Conservation (phyloP, 257 asterid species). For the Ajuga chamaepitys region DNA sequence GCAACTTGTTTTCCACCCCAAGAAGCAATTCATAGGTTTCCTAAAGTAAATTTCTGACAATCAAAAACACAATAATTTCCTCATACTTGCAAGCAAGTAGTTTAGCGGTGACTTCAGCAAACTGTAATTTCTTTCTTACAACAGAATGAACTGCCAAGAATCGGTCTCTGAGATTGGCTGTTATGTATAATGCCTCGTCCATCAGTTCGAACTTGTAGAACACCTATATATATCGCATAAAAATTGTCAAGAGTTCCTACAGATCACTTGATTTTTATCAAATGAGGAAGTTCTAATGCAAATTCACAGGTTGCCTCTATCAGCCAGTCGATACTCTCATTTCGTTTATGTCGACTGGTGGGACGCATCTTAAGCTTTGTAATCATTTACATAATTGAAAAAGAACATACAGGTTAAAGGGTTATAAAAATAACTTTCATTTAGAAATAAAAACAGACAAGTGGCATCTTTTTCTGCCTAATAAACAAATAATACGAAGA, state of each 20-base stretch:
- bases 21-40: slow-evolving; percentile 72
- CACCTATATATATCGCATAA: slow-evolving; percentile 34
- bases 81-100: slow-evolving; percentile 90
- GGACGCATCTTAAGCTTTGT: slow-evolving; percentile 53
- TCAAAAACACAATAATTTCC: slow-evolving; percentile 58
- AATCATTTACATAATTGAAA: background rate
- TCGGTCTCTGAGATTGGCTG: slow-evolving; percentile 76
- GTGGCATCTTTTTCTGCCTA: too few relatives aligned
- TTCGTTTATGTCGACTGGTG: slow-evolving; percentile 59
- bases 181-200: slow-evolving; percentile 81
- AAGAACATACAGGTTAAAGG: background rate
- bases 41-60: slow-evolving; percentile 21
- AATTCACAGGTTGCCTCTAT: slow-evolving; percentile 50
- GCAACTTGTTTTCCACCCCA: slow-evolving; percentile 98
- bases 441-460: background rate
- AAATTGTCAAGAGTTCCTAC: background rate
- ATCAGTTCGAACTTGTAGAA: slow-evolving; percentile 89
- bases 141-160: slow-evolving; percentile 50
- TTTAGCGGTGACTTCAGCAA: slow-evolving; percentile 76
- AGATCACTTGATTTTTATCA: background rate
- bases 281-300: background rate
- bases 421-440: background rate
- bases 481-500: too few relatives aligned
- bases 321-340: slow-evolving; percentile 92
- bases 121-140: slow-evolving; percentile 66